Percentiles rank a stretch among this genome's conserved stretches.
These are phyloP conservation scores for Hura crepitans DNA, from an alignment of 441 rosid genomes.

Conservation along the genomic window DNA sequence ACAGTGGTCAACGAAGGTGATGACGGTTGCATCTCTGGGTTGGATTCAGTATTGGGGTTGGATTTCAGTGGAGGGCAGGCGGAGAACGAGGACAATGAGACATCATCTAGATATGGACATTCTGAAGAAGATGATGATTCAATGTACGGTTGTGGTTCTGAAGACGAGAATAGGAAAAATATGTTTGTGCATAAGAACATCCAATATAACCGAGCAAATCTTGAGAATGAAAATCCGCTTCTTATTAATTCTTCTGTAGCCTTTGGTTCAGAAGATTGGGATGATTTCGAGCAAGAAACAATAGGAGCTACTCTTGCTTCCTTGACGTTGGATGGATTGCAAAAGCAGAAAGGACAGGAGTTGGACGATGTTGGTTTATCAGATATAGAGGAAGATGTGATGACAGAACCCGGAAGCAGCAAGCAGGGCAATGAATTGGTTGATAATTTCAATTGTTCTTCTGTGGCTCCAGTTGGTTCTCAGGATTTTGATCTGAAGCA, in stretches of 20 bases:
- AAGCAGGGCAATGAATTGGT: constrained; percentile 25
- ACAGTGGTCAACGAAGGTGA: constrained; percentile 18
- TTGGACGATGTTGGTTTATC: constrained; percentile 31
- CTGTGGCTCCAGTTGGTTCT: constrained; percentile 24
- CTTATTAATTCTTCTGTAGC: constrained; percentile 67
- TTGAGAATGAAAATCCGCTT: constrained; percentile 52
- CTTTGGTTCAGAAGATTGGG: constrained; percentile 85
- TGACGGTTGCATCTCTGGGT: constrained; percentile 21
- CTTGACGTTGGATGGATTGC: constrained; percentile 31
- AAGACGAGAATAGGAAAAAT: constrained; percentile 40
- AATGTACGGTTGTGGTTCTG: constrained; percentile 45
- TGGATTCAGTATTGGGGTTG: constrained; percentile 26
- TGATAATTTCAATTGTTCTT: constrained; percentile 24
- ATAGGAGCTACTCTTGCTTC: constrained; percentile 37
- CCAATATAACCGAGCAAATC: constrained; percentile 22
- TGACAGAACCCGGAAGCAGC: constrained; percentile 20
- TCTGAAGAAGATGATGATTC: constrained; percentile 70
- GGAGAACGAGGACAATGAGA: constrained; percentile 36
- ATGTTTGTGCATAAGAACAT: constrained; percentile 29
- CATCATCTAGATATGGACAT: constrained; percentile 39
- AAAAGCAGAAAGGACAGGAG: constrained; percentile 27
- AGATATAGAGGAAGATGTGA: constrained; percentile 28
- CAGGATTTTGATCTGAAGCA: constrained; percentile 30
- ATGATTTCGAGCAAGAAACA: constrained; percentile 73
- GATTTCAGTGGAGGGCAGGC: constrained; percentile 23